Evolutionary conservation across 352 stramenopile genomes (phyloP).

Genomic region (Phytophthora lateralis): DNA sequence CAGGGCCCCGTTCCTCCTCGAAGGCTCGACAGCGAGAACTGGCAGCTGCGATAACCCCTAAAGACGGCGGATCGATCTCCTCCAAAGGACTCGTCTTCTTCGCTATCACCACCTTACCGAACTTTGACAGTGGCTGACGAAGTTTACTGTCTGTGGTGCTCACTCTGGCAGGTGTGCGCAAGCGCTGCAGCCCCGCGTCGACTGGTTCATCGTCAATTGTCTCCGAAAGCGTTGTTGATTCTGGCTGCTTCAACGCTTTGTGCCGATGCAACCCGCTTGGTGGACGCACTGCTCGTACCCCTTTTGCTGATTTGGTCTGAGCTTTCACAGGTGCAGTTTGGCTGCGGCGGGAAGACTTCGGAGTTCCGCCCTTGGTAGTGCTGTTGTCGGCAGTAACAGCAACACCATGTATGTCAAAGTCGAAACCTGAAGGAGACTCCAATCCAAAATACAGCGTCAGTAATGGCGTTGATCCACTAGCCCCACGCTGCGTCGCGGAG

Average conservation of each 20-base stretch:
- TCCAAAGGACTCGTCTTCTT: not conserved
- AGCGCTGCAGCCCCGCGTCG: slow-evolving; percentile 3
- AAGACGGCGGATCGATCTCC: not conserved
- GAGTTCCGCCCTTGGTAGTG: not conserved
- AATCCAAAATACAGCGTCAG: slow-evolving; percentile 65
- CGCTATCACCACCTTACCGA: slow-evolving; percentile 4
- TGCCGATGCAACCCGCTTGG: slow-evolving; percentile 5
- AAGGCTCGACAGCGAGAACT: not conserved
- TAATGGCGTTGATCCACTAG: slow-evolving; percentile 30
- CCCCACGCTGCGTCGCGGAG: slow-evolving; percentile 28
- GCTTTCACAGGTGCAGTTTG: slow-evolving; percentile 23
- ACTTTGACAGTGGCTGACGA: slow-evolving; percentile 9
- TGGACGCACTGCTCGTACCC: slow-evolving; percentile 2
- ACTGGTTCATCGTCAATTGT: not conserved
- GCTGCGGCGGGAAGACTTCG: slow-evolving; percentile 12
- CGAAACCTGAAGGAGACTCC: not conserved
- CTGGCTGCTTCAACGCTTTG: not conserved
- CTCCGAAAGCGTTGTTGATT: not conserved
- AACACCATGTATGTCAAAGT: slow-evolving; percentile 6
- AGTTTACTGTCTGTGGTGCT: slow-evolving; percentile 16
- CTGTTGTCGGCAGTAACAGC: slow-evolving; percentile 3
- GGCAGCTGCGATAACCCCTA: not conserved
- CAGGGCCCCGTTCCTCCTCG: not conserved
- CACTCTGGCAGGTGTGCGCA: slow-evolving; percentile 18
- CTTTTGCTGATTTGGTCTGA: slow-evolving; percentile 15